Base-by-base conservation (phyloP, 352 stramenopile species). In the Phytophthora ramorum region DNA sequence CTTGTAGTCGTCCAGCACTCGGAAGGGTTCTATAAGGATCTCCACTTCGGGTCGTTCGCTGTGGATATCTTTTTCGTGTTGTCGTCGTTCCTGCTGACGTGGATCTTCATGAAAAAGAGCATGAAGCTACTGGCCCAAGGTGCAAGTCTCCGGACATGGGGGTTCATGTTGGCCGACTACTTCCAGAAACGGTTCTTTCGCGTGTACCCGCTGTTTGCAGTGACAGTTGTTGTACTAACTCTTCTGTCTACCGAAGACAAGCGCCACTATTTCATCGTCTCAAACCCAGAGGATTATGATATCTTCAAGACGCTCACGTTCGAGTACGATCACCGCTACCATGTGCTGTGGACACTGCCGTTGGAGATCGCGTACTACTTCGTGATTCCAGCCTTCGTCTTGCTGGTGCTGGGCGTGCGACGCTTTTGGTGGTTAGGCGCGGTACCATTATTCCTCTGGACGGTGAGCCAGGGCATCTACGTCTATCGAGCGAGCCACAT, bases 201-300 rank as follows among this genome's bases (percentile, higher is more conserved):
- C 22, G 79, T 88, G 10, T 88, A 88, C 50, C 76, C 79, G 52
- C 64, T 88, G 1, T 88, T 88, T 34, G 57, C 60, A n/a, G 70
- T 73, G 24, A 58, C 69, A 14, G 76, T 75, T 7, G 46, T 75
- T 24, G 35, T 79, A 7, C 38, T 83, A 12, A 69, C 52, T 14
- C n/a, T 72, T 6, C 41, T 85, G n/a, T 66, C 66, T n/a, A 35
- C 47, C 22, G 54, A 68, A 14, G 48, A 66, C 38, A 43, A 78
- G 46, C 53, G 59, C 1, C 66, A n/a, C 10, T 81, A 81, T 32
- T 81, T 76, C 17, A 20, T 62, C 28, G 52, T 60, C 17, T 44
- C 40, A 7, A 26, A 24, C 12, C 14, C n/a, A 12, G 40, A 26
- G 14, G 14, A 70, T 4, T 86, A 67, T 38, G 48, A 78, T 6